Evolutionary conservation across 768 basidiomycete species (phyloP).

Genomic region (Lentinula raphanica): DNA sequence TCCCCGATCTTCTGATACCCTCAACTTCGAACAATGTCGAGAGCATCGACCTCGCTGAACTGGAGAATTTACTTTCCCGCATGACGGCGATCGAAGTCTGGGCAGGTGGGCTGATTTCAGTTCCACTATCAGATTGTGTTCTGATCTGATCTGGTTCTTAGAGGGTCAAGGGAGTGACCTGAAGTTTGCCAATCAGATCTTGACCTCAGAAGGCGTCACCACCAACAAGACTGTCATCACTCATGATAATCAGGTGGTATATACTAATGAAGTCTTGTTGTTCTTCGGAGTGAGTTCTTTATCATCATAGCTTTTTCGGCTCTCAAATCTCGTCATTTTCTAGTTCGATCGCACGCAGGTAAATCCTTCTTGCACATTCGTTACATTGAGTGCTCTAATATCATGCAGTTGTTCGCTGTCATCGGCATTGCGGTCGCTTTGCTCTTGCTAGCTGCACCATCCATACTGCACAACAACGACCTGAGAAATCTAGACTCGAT

Average conservation of each 20-base stretch:
- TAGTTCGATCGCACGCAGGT: too few species aligned
- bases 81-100: constrained; percentile 5
- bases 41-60: background rate
- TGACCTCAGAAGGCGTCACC: background rate
- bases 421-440: background rate
- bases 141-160: background rate
- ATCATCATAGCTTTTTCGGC: too few species aligned
- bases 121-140: background rate
- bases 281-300: too few species aligned
- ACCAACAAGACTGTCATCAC: background rate
- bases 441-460: background rate
- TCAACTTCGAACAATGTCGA: background rate
- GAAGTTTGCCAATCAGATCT: background rate
- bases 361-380: too few species aligned
- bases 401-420: background rate
- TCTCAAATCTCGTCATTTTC: too few species aligned
- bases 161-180: background rate
- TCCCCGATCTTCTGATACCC: background rate
- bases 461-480: background rate
- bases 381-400: too few species aligned
- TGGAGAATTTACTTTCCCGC: constrained; percentile 3
- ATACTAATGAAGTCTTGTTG: background rate
- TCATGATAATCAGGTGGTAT: background rate
- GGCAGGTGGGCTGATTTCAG: background rate
- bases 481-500: background rate